Conservation (phyloP, 352 stramenopile genomes). For the Pythium myriotylum region DNA sequence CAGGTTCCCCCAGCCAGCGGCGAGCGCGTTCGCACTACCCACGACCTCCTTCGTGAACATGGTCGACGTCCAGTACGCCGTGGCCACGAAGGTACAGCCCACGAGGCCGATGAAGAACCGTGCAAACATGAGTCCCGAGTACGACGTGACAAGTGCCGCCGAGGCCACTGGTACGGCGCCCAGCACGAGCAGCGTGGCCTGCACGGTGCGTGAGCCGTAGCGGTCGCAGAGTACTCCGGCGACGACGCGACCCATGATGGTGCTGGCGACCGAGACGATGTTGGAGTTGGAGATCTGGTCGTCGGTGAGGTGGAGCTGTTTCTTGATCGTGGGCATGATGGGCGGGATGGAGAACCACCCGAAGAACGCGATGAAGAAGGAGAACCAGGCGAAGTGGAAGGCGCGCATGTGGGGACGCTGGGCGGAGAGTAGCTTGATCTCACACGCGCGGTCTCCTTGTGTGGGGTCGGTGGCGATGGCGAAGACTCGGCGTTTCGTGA, state of each 20-base stretch:
- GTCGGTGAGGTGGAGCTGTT: slow-evolving; percentile 74
- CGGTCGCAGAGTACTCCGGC: slow-evolving; percentile 91
- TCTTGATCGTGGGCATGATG: slow-evolving; percentile 90
- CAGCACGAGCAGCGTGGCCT: slow-evolving; percentile 70
- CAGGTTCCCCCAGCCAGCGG: slow-evolving; percentile 92
- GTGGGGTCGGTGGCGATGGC: slow-evolving; percentile 2
- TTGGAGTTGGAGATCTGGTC: slow-evolving; percentile 90
- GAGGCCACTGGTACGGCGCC: slow-evolving; percentile 81
- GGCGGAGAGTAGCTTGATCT: slow-evolving; percentile 1
- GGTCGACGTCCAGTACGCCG: slow-evolving; percentile 89
- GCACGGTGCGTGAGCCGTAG: slow-evolving; percentile 84
- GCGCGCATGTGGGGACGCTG: slow-evolving; percentile 90
- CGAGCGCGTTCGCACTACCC: slow-evolving; percentile 90
- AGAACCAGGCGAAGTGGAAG: slow-evolving; percentile 92
- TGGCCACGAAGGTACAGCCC: slow-evolving; percentile 91
- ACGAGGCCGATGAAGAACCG: slow-evolving; percentile 93
- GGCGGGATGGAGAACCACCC: slow-evolving; percentile 94
- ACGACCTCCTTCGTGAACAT: slow-evolving; percentile 95
- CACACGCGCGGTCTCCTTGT: neutral
- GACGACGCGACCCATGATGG: slow-evolving; percentile 85
- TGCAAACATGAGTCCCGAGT: slow-evolving; percentile 67
- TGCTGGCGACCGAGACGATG: slow-evolving; percentile 87
- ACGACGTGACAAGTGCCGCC: slow-evolving; percentile 79
- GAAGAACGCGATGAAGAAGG: slow-evolving; percentile 95
- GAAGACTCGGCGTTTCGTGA: too few species aligned